phyloP scores from a whole-genome alignment of 768 basidiomycete genomes.

The Cubamyces sp. region DNA sequence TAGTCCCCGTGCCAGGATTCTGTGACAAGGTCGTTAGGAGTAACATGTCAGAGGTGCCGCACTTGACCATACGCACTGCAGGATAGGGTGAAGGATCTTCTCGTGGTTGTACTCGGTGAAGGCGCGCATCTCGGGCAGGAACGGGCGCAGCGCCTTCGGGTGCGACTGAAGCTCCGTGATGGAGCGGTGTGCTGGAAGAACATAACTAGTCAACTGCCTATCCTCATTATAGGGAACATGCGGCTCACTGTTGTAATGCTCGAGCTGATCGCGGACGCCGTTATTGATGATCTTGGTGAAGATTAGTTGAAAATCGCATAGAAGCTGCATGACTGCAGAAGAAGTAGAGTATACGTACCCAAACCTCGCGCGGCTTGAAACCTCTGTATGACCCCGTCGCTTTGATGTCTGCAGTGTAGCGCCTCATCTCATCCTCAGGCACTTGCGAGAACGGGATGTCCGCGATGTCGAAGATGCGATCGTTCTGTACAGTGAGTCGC shows the following conservation, averaged over 20 bases:
- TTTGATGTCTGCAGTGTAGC: constrained; percentile 37
- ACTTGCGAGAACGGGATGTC: constrained; percentile 40
- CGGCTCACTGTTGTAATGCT: constrained; percentile 61
- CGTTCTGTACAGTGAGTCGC: constrained; percentile 27
- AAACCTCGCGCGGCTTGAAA: constrained; percentile 56
- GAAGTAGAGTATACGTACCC: constrained; percentile 41
- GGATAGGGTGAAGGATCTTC: constrained; percentile 50
- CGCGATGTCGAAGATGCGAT: constrained; percentile 42
- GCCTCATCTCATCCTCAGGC: constrained; percentile 37
- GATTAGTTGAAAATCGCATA: neutral
- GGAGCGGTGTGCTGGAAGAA: constrained; percentile 51
- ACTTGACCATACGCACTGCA: constrained; percentile 39
- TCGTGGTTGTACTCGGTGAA: constrained; percentile 55
- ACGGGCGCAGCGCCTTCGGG: constrained; percentile 53
- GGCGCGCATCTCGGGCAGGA: constrained; percentile 53
- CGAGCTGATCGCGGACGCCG: constrained; percentile 65
- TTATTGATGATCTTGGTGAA: constrained; percentile 56
- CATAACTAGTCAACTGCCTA: neutral
- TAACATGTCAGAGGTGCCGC: too few relatives aligned
- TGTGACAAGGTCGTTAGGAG: constrained; percentile 8
- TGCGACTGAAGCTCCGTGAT: constrained; percentile 48
- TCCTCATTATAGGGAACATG: too few relatives aligned
- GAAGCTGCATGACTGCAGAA: neutral
- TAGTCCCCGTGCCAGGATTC: constrained; percentile 47
- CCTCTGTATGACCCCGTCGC: constrained; percentile 54